A percentile compares a stretch with the other conserved stretches of the same genome.
Conservation (phyloP, 805 yeast species). For the Saccharomyces eubayanus region DNA sequence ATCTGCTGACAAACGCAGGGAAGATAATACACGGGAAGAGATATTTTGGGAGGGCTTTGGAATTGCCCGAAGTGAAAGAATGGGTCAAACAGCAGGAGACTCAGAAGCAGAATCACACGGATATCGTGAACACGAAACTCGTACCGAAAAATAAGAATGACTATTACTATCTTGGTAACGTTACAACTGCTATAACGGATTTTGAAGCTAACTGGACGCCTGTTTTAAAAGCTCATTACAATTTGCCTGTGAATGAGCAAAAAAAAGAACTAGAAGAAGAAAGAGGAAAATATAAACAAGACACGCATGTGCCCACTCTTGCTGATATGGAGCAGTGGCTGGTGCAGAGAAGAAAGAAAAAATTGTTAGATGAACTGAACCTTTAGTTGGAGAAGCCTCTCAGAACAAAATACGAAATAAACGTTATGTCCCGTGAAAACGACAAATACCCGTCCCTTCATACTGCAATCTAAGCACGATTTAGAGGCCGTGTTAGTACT, state of each 20-base stretch:
- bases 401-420: neutral
- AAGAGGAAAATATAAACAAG: conserved; percentile 14
- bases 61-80: conserved; percentile 62
- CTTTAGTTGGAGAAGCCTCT: conserved; percentile 2
- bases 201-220: conserved; percentile 14
- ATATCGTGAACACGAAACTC: conserved; percentile 4
- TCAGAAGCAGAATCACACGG: conserved; percentile 15
- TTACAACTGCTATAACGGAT: neutral
- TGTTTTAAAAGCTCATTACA: conserved; percentile 5
- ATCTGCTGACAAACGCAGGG: conserved; percentile 16
- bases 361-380: conserved; percentile 31
- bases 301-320: conserved; percentile 25
- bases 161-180: conserved; percentile 2
- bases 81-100: conserved; percentile 33
- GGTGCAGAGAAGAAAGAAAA: conserved; percentile 38
- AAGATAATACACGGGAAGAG: conserved; percentile 45
- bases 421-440: neutral
- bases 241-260: conserved; percentile 5
- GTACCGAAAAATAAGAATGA: conserved; percentile 7
- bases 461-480: too few relatives aligned
- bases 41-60: conserved; percentile 79
- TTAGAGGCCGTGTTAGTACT: too few relatives aligned
- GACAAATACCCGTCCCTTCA: neutral
- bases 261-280: conserved; percentile 11
- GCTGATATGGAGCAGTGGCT: conserved; percentile 40